Evolutionary conservation across 1,284 basidiomycete species (phyloP), one percentile per base, ranked within the genome.

Genomic region (Ustilago xerochloae): DNA sequence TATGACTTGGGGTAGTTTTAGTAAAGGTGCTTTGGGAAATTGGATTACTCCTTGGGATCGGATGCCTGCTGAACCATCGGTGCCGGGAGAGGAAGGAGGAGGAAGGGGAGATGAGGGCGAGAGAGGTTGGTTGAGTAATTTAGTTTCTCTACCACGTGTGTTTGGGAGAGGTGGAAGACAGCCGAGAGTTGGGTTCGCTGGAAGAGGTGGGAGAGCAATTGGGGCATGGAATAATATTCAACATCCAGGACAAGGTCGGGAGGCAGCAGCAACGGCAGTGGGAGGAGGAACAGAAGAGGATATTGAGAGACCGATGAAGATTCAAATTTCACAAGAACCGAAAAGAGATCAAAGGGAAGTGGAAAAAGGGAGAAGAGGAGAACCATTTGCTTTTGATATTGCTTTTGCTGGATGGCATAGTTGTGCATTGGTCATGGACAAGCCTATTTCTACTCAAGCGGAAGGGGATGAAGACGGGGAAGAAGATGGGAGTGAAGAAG

Each of bases 1-100:
- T 24, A 86, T 91, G 39, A 92, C 93, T 6, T 97, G 94, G 93
- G 94, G 94, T 15, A 79, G 86, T 39, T 93, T 90, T 83, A 90
- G 89, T 20, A 84, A 86, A 30, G 93, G 94, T 22, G 93, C 93
- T 3, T 86, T 95, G 36, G 94, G 94, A 0, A 87, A 94, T 2
- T 93, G 93, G 15, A 20, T 10, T 5, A 18, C 41, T 1, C 63
- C 64, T 2, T 62, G 53, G 57, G 4, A 10, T 33, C 29, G 28
- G 4, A 22, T 16, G 13, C 7, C 46, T 6, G 3, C 47, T 20
- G 1, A 10, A 6, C 29, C 47, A 24, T 3, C 32, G 7, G 5
- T 24, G 33, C 36, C 8, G 29, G 22, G n/a, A 54, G 10, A 26
- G 48, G n/a, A n/a, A n/a, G n/a, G n/a, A n/a, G n/a, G n/a, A 33